A percentile compares a stretch with the other conserved stretches of the same genome.
Conservation (phyloP, 2,329 filamentous ascomycete genomes). For the Apiospora sp. region DNA sequence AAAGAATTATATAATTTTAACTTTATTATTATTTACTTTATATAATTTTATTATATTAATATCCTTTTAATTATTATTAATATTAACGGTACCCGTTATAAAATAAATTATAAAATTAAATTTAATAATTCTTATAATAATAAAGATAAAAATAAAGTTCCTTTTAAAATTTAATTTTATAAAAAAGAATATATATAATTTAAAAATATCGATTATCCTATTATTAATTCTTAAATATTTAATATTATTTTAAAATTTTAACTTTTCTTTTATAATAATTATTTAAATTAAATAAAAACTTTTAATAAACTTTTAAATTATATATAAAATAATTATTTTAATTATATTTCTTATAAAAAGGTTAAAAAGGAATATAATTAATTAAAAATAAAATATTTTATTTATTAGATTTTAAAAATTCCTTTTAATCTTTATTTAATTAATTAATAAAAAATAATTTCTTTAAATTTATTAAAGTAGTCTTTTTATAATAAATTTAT, state of each 20-base stretch:
- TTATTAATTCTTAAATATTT: background rate
- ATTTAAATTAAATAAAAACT: background rate
- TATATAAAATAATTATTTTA: background rate
- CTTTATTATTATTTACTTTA: too few relatives aligned
- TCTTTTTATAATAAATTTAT: background rate
- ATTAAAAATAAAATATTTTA: background rate
- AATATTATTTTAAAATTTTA: slow-evolving; percentile 31
- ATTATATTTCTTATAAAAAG: background rate
- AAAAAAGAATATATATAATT: too few relatives aligned
- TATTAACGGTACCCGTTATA: too few relatives aligned
- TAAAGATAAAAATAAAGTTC: too few relatives aligned
- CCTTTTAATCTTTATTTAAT: background rate
- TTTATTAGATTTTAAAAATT: background rate
- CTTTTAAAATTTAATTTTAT: too few relatives aligned
- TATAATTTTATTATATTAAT: too few relatives aligned
- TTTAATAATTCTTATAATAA: too few relatives aligned
- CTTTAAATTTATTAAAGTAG: background rate
- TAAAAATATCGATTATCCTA: too few relatives aligned
- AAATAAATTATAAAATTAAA: too few relatives aligned
- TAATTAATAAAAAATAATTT: background rate
- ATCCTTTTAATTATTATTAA: too few relatives aligned
- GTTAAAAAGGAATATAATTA: background rate
- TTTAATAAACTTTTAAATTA: background rate
- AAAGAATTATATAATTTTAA: too few relatives aligned
- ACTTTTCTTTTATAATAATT: background rate